These are phyloP conservation scores for Coniosporium apollinis DNA, from an alignment of 495 filamentous ascomycete species.

Conservation along the genomic window DNA sequence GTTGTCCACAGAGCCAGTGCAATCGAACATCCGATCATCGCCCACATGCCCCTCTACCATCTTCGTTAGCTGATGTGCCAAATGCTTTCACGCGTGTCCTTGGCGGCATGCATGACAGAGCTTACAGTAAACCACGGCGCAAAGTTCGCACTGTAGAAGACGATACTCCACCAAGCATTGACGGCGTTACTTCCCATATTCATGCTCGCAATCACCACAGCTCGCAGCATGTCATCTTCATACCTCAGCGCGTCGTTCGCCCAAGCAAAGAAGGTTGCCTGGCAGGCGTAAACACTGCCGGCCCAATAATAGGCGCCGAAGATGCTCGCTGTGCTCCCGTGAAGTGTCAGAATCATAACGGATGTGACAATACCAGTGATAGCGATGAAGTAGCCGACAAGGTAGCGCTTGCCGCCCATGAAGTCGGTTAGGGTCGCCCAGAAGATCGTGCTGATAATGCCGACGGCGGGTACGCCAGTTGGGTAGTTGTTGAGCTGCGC, in stretches of 20 bases:
- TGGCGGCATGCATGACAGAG: too few relatives aligned
- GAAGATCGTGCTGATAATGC: too few relatives aligned
- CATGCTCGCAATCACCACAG: slow-evolving; percentile 37
- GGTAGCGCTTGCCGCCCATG: slow-evolving; percentile 30
- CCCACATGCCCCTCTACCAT: too few relatives aligned
- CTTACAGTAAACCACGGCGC: too few relatives aligned
- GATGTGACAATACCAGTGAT: slow-evolving; percentile 31
- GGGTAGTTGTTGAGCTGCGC: slow-evolving; percentile 35
- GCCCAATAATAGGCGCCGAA: slow-evolving; percentile 39
- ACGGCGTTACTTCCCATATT: slow-evolving; percentile 39
- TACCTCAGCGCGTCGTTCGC: slow-evolving; percentile 41
- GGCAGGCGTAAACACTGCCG: slow-evolving; percentile 39
- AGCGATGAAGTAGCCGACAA: slow-evolving; percentile 38
- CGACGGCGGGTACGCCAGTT: slow-evolving; percentile 32
- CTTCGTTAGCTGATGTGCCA: too few relatives aligned
- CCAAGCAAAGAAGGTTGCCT: slow-evolving; percentile 43
- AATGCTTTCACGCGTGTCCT: too few relatives aligned
- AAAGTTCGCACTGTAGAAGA: slow-evolving; percentile 46
- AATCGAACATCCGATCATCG: too few relatives aligned
- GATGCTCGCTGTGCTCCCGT: slow-evolving; percentile 24
- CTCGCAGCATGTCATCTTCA: slow-evolving; percentile 28
- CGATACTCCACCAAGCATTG: slow-evolving; percentile 44
- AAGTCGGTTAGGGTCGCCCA: slow-evolving; percentile 37
- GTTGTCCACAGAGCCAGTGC: too few relatives aligned
- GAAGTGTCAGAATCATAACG: slow-evolving; percentile 31